Percentiles rank a stretch among this genome's conserved stretches.
These are phyloP conservation scores for Ceratocystis huliohia DNA, from an alignment of 2,329 filamentous ascomycete genomes.

Conservation along the genomic window DNA sequence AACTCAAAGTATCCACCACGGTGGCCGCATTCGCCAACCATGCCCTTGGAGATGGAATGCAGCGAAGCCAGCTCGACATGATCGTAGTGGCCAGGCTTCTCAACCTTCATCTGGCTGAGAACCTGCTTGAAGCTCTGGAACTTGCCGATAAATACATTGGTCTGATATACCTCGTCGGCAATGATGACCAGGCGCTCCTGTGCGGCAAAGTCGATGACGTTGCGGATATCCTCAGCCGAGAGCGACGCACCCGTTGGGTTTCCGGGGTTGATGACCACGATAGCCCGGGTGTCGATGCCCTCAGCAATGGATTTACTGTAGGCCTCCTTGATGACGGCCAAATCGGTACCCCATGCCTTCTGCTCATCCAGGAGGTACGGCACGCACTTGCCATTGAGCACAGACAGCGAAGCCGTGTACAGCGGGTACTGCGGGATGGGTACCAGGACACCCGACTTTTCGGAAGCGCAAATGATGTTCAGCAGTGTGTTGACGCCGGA, in stretches of 20 bases:
- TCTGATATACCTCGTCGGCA: slow-evolving; percentile 98
- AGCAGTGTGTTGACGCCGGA: slow-evolving; percentile 90
- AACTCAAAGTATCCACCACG: slow-evolving; percentile 97
- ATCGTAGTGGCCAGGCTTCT: slow-evolving; percentile 64
- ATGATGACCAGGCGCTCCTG: slow-evolving; percentile 78
- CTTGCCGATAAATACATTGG: slow-evolving; percentile 88
- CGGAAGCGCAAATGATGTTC: slow-evolving; percentile 69
- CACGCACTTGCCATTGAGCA: slow-evolving; percentile 76
- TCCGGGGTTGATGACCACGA: slow-evolving; percentile 96
- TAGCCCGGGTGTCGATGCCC: slow-evolving; percentile 77
- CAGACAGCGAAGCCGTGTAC: slow-evolving; percentile 81
- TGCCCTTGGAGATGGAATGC: slow-evolving; percentile 92
- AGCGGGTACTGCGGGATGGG: slow-evolving; percentile 97
- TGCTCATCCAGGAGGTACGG: slow-evolving; percentile 89
- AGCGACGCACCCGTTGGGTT: slow-evolving; percentile 92
- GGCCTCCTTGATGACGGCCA: slow-evolving; percentile 61
- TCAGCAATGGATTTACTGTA: slow-evolving; percentile 61
- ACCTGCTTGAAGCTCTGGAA: slow-evolving; percentile 94
- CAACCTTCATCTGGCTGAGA: slow-evolving; percentile 67
- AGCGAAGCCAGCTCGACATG: slow-evolving; percentile 78
- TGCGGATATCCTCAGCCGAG: slow-evolving; percentile 61
- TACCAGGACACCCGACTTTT: slow-evolving; percentile 71
- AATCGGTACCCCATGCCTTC: slow-evolving; percentile 75
- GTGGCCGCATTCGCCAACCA: slow-evolving; percentile 97
- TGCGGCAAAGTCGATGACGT: slow-evolving; percentile 75